Conservation (phyloP, 1,284 basidiomycete genomes). For the Erythrobasidium hasegawianum region DNA sequence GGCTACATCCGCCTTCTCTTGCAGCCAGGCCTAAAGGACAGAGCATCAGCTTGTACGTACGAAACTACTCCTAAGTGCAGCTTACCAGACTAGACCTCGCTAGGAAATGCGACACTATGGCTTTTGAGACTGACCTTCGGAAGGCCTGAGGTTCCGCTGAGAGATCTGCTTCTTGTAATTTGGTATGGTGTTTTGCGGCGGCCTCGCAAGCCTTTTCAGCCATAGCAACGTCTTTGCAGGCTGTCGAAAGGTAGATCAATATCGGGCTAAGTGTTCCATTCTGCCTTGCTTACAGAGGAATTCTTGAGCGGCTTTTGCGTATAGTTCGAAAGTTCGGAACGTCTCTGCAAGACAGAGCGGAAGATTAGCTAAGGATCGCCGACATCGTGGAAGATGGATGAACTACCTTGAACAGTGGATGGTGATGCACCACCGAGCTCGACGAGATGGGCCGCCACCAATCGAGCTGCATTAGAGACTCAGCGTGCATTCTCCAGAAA, state of each 20-base stretch:
- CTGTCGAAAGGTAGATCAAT: too few relatives aligned
- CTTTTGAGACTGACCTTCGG: not conserved
- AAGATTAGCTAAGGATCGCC: too few relatives aligned
- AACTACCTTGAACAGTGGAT: not conserved
- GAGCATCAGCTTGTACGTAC: too few relatives aligned
- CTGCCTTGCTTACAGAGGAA: slow-evolving; percentile 8
- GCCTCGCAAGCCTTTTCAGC: not conserved
- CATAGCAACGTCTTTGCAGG: not conserved
- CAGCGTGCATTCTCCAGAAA: too few relatives aligned
- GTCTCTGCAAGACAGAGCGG: too few relatives aligned
- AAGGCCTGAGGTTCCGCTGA: not conserved
- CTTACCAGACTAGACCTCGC: not conserved
- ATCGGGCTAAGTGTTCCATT: too few relatives aligned
- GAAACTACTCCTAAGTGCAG: too few relatives aligned
- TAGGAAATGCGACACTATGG: not conserved
- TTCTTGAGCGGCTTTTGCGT: slow-evolving; percentile 6
- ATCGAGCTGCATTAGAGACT: not conserved
- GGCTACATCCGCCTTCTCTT: not conserved
- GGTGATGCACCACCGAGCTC: not conserved
- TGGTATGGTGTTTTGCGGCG: not conserved
- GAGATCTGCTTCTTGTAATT: not conserved
- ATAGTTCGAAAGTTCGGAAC: slow-evolving; percentile 11
- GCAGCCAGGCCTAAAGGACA: not conserved
- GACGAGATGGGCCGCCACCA: not conserved
- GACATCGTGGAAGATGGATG: too few relatives aligned